Evolutionary conservation across 2,329 filamentous ascomycete genomes (phyloP).

Genomic region (Lasiodiplodia sp.): DNA sequence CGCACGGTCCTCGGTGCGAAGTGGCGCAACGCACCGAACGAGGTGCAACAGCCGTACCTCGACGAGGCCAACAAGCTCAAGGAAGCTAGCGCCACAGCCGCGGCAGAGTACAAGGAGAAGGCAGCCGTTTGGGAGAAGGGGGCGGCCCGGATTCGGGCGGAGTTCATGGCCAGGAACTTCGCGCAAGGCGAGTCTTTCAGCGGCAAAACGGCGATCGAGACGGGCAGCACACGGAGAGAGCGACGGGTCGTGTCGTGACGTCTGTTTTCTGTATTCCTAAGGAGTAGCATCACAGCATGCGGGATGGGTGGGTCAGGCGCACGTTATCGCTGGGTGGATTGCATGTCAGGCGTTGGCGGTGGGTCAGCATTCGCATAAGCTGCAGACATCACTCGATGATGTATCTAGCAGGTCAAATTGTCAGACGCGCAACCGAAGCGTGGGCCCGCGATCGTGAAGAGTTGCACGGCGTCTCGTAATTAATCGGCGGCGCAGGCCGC

Average conservation of each 20-base stretch:
- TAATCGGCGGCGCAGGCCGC: slow-evolving; percentile 12
- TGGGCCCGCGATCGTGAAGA: background rate
- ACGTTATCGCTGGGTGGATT: background rate
- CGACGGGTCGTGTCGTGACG: slow-evolving; percentile 37
- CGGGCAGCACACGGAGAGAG: slow-evolving; percentile 45
- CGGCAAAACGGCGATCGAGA: slow-evolving; percentile 48
- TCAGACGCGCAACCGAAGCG: background rate
- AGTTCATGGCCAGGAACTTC: slow-evolving; percentile 43
- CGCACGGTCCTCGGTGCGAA: slow-evolving; percentile 85
- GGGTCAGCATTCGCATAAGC: background rate
- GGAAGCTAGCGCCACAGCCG: slow-evolving; percentile 64
- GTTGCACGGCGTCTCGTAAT: background rate
- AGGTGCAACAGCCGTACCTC: slow-evolving; percentile 78
- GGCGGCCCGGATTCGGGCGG: slow-evolving; percentile 58
- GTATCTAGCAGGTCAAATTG: background rate
- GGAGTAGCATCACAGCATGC: slow-evolving; percentile 11
- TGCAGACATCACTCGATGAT: slow-evolving; percentile 1
- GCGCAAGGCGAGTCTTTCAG: slow-evolving; percentile 38
- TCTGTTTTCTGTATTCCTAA: slow-evolving; percentile 9
- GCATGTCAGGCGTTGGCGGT: slow-evolving; percentile 14
- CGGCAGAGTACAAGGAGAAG: slow-evolving; percentile 67
- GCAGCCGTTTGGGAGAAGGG: slow-evolving; percentile 75
- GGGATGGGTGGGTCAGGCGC: slow-evolving; percentile 10
- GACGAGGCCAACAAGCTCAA: slow-evolving; percentile 77
- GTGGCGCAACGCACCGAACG: slow-evolving; percentile 81